Evolutionary conservation across 352 stramenopile species (phyloP).

Genomic region (Phytophthora cryptogea): DNA sequence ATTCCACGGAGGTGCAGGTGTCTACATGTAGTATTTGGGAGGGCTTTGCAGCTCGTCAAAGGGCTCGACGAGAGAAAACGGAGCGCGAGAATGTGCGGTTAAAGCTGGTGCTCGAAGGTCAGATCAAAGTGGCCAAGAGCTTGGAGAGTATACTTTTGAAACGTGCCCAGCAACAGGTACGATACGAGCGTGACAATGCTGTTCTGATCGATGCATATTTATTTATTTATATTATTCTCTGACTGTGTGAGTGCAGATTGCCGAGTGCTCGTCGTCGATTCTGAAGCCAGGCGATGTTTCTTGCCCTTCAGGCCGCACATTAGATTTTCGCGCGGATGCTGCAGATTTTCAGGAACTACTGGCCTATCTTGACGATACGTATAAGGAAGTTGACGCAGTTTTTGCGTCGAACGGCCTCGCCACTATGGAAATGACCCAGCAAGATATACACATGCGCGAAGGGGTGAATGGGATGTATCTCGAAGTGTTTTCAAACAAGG

Average conservation of each 20-base stretch:
- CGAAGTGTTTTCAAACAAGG: slow-evolving; percentile 39
- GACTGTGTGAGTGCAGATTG: slow-evolving; percentile 15
- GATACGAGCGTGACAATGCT: background rate
- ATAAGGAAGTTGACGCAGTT: slow-evolving; percentile 29
- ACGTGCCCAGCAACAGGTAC: slow-evolving; percentile 23
- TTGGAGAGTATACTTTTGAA: slow-evolving; percentile 47
- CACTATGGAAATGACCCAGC: slow-evolving; percentile 30
- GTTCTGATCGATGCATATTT: background rate
- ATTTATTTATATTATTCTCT: background rate
- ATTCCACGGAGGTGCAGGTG: slow-evolving; percentile 7
- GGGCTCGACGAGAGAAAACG: slow-evolving; percentile 13
- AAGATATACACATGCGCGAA: slow-evolving; percentile 34
- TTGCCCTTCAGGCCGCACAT: slow-evolving; percentile 17
- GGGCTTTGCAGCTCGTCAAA: slow-evolving; percentile 15
- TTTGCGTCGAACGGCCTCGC: slow-evolving; percentile 32
- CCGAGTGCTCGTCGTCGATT: slow-evolving; percentile 23
- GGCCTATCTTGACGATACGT: slow-evolving; percentile 26
- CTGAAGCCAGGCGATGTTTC: slow-evolving; percentile 13
- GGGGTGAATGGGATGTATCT: slow-evolving; percentile 31
- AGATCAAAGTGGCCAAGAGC: slow-evolving; percentile 50
- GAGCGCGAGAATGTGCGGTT: slow-evolving; percentile 39
- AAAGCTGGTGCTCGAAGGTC: slow-evolving; percentile 43
- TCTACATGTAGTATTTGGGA: slow-evolving; percentile 24
- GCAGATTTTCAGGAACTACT: slow-evolving; percentile 33
- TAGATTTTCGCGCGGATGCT: slow-evolving; percentile 27